Percentiles rank a stretch among this genome's conserved stretches.
Conservation (phyloP, 2,329 filamentous ascomycete genomes). For the Metarhizium anisopliae region DNA sequence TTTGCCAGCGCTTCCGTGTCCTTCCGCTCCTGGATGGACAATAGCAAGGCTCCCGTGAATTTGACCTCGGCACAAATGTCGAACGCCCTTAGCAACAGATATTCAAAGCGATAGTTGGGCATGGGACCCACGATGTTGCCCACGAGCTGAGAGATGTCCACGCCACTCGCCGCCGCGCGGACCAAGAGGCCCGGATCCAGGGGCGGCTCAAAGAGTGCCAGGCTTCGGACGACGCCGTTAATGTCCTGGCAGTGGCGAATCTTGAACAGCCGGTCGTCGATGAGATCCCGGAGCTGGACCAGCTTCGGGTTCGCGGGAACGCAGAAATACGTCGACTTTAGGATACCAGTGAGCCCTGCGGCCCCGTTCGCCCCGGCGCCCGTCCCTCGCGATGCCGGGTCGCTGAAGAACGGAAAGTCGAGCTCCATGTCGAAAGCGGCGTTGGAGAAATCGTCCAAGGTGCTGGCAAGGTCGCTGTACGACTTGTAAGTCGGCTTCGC, state of each 20-base stretch:
- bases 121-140: not conserved
- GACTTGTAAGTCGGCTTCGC: slow-evolving; percentile 1
- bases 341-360: not conserved
- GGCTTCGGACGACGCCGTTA: not conserved
- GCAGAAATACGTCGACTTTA: not conserved
- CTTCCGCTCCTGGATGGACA: not conserved
- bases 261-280: not conserved
- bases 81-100: not conserved
- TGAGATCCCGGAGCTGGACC: not conserved
- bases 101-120: not conserved
- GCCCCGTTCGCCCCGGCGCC: not conserved
- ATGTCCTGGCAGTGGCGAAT: not conserved
- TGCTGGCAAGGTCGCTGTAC: too few species aligned
- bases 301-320: not conserved
- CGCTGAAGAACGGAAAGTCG: not conserved
- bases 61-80: not conserved
- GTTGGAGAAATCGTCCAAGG: not conserved
- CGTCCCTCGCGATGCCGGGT: not conserved
- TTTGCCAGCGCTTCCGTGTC: not conserved
- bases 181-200: not conserved
- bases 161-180: not conserved
- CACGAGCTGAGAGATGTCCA: not conserved
- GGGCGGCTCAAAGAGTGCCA: not conserved
- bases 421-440: not conserved
- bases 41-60: not conserved